Base-by-base conservation (phyloP, 139 green algal species). In the Haematococcus sp. region DNA sequence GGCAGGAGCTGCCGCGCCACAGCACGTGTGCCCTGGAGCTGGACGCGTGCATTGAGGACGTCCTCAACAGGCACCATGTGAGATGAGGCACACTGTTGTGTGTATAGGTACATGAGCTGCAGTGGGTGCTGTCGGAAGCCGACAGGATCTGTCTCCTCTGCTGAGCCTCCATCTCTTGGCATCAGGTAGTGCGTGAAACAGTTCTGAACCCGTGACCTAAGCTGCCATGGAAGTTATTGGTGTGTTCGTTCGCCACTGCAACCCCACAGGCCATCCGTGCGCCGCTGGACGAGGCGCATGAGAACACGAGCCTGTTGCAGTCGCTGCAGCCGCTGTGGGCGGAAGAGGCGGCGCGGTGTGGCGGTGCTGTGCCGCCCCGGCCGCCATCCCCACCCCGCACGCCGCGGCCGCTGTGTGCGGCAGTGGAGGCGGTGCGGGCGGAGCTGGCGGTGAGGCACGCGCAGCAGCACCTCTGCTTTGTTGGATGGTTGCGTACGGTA, bases 251-350 rank as follows among this genome's bases (percentile, higher is more conserved):
- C n/a, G n/a, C n/a, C n/a, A n/a, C n/a, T n/a, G n/a, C 25, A 35
- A n/a, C 4, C 59, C 16, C 59, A 0, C 81, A 91, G 78, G 82
- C 88, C 20, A 72, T 91, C 43, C 78, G 84, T 23, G 68, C 84
- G 28, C 78, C 81, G 1, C 81, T 97, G 27, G 77, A 88, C 28
- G 49, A 84, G 3, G 92, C 90, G 13, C 64, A 28, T 1, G 67
- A 71, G 1, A 83, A 90, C 7, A 35, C 86, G 49, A 82, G 86
- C 30, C 84, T 98, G 70, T 86, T 98, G 30, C 81, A 92, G 33
- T 91, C 81, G 25, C 84, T 98, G 77, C 68, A 88, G 4, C 89
- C 90, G 25, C 97, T 98, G 85, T 98, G 94, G 94, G 84, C 90
- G 25, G 91, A 95, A 70, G 91, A 97, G 81, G 70, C 72, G 56